phyloP scores from a whole-genome alignment of 169 alveolate genomes.

The Cryptosporidium sp. region DNA sequence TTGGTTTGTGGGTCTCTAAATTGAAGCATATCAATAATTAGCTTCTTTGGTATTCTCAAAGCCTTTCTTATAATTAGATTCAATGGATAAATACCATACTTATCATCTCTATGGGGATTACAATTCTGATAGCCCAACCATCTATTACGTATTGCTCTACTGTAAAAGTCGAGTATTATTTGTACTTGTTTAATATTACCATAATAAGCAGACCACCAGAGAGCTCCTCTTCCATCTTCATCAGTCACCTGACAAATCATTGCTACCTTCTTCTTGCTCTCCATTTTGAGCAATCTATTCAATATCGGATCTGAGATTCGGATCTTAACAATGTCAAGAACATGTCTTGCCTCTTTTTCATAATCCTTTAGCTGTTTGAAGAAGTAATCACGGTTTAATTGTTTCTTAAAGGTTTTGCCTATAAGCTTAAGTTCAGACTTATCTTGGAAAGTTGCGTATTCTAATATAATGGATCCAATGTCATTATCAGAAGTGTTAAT shows the following conservation, averaged over 20 bases:
- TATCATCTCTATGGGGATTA: slow-evolving; percentile 65
- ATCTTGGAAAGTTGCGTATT: slow-evolving; percentile 39
- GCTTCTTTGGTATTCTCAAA: slow-evolving; percentile 35
- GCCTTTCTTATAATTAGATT: slow-evolving; percentile 29
- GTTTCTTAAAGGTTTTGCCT: slow-evolving; percentile 33
- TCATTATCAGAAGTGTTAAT: slow-evolving; percentile 37
- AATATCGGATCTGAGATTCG: slow-evolving; percentile 24
- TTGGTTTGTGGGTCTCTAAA: slow-evolving; percentile 52
- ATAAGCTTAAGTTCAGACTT: slow-evolving; percentile 20
- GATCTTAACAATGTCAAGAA: slow-evolving; percentile 27
- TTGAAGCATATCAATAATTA: slow-evolving; percentile 34
- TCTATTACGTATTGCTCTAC: slow-evolving; percentile 44
- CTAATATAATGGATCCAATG: slow-evolving; percentile 14
- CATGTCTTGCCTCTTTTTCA: slow-evolving; percentile 66
- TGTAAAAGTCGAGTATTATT: slow-evolving; percentile 25
- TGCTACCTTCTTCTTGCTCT: slow-evolving; percentile 61
- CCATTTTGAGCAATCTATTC: slow-evolving; percentile 48
- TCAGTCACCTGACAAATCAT: slow-evolving; percentile 48
- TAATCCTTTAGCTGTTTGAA: slow-evolving; percentile 27
- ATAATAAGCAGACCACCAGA: slow-evolving; percentile 74
- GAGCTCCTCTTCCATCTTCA: slow-evolving; percentile 56
- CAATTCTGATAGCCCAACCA: slow-evolving; percentile 65
- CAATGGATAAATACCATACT: slow-evolving; percentile 55
- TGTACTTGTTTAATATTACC: slow-evolving; percentile 57
- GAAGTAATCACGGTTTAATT: slow-evolving; percentile 12